These are phyloP conservation scores for Ramalina intermedia DNA, from an alignment of 495 filamentous ascomycete genomes.

Conservation along the genomic window DNA sequence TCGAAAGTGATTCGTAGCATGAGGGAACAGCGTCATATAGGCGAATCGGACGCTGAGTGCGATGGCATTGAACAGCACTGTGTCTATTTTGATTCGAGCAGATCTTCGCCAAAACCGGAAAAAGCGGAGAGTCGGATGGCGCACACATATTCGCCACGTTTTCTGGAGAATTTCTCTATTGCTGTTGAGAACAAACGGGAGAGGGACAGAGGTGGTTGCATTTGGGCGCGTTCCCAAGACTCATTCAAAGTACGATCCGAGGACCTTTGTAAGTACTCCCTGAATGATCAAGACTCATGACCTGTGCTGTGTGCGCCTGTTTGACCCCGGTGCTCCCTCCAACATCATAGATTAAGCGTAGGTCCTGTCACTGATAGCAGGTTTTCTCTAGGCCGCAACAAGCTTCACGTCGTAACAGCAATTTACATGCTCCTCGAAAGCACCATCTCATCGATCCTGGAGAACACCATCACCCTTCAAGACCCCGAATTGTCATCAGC, in stretches of 20 bases:
- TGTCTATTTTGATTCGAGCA: slow-evolving; percentile 1
- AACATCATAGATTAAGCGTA: background rate
- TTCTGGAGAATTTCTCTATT: slow-evolving; percentile 12
- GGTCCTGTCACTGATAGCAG: too few species aligned
- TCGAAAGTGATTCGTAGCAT: background rate
- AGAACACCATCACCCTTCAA: background rate
- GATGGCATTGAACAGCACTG: slow-evolving; percentile 13
- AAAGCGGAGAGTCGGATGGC: too few species aligned
- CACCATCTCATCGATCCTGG: background rate
- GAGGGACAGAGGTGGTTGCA: background rate
- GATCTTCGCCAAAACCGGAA: too few species aligned
- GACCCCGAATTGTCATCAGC: too few species aligned
- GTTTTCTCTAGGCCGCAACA: slow-evolving; percentile 10
- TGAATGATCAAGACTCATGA: background rate
- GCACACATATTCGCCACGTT: slow-evolving; percentile 7
- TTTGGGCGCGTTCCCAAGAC: background rate
- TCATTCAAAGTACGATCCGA: too few species aligned
- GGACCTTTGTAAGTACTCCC: background rate
- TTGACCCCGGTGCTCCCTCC: too few species aligned
- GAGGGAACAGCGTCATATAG: background rate
- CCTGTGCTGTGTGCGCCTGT: background rate
- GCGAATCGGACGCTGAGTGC: background rate
- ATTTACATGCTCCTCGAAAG: slow-evolving; percentile 16
- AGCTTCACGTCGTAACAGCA: slow-evolving; percentile 11
- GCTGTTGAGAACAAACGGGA: slow-evolving; percentile 13